Base-by-base conservation (phyloP, 371 early-diverging fungal genomes). In the Cokeromyces recurvatus region DNA sequence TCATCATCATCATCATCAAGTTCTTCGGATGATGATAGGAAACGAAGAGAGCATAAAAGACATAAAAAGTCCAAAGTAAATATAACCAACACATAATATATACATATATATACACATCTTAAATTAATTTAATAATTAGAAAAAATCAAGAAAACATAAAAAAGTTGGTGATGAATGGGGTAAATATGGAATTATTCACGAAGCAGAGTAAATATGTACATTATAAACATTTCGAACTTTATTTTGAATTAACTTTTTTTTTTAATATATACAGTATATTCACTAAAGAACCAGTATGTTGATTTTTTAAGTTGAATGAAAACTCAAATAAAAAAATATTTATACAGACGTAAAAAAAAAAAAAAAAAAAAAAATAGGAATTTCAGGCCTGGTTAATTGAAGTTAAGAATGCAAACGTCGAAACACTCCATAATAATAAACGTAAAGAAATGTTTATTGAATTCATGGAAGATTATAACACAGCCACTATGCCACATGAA, bases 401-500 rank as follows among this genome's bases (percentile, higher is more conserved):
- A 47, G 78, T 86, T 27, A 86, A 86, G 55, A 56, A 79, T 10
- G 66, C 74, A 11, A 64, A 78, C 42, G 77, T 83, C 0, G 84
- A 84, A 46, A 71, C 67, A 2, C 42, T 84, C 11, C 65, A 67
- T 12, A 73, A 78, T 15, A 60, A 21, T 31, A 73, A 73, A 43
- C 77, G 78, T 46, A 86, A 85, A 51, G 73, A 81, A 25, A 54
- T 80, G 46, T 86, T 86, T 56, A 35, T 67, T 11, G 85, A 84
- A 21, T 89, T 83, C 50, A 82, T 84, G 78, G 89, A 88, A 51
- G 89, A 86, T 51, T 88, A 71, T 67, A 88, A 88, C 55, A 86
- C 85, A 15, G 85, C 82, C 11, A 85, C 84, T 0, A 79, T 88
- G 67, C 83, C 89, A 8, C 84, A 87, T 59, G 73, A 73, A 57